phyloP scores from a whole-genome alignment of 2,329 filamentous ascomycete genomes.

The Lachnellula cervina region DNA sequence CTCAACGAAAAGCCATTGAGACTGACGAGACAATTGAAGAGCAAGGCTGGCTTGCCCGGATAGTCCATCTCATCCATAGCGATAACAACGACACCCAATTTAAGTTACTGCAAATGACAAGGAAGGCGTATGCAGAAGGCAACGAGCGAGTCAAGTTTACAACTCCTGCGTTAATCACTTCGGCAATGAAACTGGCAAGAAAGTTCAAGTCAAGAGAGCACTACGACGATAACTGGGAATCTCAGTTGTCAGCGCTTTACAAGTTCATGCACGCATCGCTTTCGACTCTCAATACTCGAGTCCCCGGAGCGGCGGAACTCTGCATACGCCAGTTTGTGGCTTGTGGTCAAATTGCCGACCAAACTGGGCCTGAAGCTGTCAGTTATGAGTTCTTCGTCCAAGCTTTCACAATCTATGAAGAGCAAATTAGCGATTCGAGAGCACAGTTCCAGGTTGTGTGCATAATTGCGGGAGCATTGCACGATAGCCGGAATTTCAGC shows the following conservation, averaged over 20 bases:
- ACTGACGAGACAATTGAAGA: constrained; percentile 98
- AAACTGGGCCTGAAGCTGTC: constrained; percentile 89
- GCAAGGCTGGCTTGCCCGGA: constrained; percentile 91
- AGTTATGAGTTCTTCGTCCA: constrained; percentile 98
- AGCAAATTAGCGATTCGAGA: constrained; percentile 89
- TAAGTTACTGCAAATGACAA: constrained; percentile 81
- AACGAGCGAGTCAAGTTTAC: constrained; percentile 96
- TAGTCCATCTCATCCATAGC: constrained; percentile 81
- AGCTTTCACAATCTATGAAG: constrained; percentile 96
- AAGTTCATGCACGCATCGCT: constrained; percentile 92
- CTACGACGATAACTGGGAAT: constrained; percentile 69
- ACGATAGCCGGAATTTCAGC: constrained; percentile 83
- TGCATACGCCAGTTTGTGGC: constrained; percentile 84
- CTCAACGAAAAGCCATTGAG: constrained; percentile 72
- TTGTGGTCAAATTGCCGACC: constrained; percentile 88
- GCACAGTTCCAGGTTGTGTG: constrained; percentile 98
- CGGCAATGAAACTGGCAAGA: constrained; percentile 82
- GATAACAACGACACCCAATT: constrained; percentile 91
- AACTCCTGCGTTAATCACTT: constrained; percentile 85
- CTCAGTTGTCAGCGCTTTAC: constrained; percentile 75
- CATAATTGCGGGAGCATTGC: constrained; percentile 82
- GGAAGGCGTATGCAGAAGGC: constrained; percentile 83
- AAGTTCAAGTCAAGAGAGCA: constrained; percentile 89
- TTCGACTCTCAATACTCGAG: constrained; percentile 80
- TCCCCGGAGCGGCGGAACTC: constrained; percentile 78